Evolutionary conservation across 768 basidiomycete genomes (phyloP).

Genomic region (Auricularia cornea): DNA sequence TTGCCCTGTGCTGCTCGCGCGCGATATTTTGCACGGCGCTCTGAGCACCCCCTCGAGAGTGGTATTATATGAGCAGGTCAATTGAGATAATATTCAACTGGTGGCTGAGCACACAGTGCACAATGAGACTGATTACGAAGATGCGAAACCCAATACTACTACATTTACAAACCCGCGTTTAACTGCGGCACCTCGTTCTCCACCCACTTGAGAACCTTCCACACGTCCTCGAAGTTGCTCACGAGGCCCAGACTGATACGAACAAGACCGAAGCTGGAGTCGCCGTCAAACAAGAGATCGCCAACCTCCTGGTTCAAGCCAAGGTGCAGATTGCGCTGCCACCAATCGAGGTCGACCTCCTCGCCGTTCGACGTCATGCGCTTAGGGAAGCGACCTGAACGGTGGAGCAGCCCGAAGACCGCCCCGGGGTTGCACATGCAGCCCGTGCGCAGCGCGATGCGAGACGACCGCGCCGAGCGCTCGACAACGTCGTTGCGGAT

Average conservation of each 20-base stretch:
- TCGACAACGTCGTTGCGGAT: not conserved
- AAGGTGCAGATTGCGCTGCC: not conserved
- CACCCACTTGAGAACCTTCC: conserved; percentile 24
- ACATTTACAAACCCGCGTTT: no score
- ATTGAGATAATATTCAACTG: no score
- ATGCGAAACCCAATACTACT: no score
- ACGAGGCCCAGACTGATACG: conserved; percentile 60
- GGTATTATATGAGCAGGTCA: no score
- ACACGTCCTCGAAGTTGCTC: conserved; percentile 68
- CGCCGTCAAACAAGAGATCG: not conserved
- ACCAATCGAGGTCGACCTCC: conserved; percentile 1
- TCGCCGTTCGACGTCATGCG: not conserved
- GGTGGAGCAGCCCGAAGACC: conserved; percentile 15
- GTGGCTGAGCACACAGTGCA: no score
- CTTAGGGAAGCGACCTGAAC: not conserved
- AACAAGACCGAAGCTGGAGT: not conserved
- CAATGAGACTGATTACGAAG: no score
- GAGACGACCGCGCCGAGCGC: not conserved
- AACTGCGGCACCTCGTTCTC: not conserved
- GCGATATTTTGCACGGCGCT: no score
- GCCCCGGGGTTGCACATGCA: conserved; percentile 88
- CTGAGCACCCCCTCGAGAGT: no score
- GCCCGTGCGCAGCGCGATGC: conserved; percentile 52
- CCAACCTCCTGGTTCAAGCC: not conserved
- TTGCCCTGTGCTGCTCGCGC: no score